Base-by-base conservation (phyloP, 441 rosid species). In the Kokia cookei region DNA sequence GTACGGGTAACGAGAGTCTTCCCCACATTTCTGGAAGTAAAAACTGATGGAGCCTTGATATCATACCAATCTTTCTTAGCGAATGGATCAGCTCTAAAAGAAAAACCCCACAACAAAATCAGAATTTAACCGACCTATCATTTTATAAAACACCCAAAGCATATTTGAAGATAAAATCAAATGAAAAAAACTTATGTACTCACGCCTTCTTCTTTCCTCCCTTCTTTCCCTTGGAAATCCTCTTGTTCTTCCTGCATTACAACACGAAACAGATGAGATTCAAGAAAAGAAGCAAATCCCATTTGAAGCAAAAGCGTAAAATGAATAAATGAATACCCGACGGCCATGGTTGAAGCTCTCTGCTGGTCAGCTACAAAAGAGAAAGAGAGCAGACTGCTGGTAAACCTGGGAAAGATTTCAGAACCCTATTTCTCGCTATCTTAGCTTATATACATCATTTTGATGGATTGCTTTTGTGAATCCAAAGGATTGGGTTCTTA, bases 61-160 rank as follows among this genome's bases (percentile, higher is more conserved):
- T 93, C 94, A 70, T 94, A 91, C 98, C 98, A 94, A 61, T 94
- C 98, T 88, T 93, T 94, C 97, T 92, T 91, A 5, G 97, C 75
- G 60, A 89, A 94, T 0, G 97, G 97, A 88, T 94, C 94, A 22
- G 86, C 89, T 35, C 98, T 94, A 51, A 10, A 55, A 24, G 6
- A 24, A 22, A 24, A 64, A 24, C 2, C 24, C 19, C 63, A 57
- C 26, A 54, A 63, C 3, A 69, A 27, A 10, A 54, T 43, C 72
- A 69, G 57, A 13, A n/a, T 67, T 19, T 65, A 55, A 9, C 13
- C 8, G 37, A 53, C 72, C 24, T 73, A 61, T 73, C 76, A 17
- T 50, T 37, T 64, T 51, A 9, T 5, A 68, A 29, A 68, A 15
- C 27, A 29, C 51, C 50, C 29, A 60, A 11, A 63, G 2, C 45